Conservation (phyloP, 2,329 filamentous ascomycete genomes). For the Stachybotrys chartarum region DNA sequence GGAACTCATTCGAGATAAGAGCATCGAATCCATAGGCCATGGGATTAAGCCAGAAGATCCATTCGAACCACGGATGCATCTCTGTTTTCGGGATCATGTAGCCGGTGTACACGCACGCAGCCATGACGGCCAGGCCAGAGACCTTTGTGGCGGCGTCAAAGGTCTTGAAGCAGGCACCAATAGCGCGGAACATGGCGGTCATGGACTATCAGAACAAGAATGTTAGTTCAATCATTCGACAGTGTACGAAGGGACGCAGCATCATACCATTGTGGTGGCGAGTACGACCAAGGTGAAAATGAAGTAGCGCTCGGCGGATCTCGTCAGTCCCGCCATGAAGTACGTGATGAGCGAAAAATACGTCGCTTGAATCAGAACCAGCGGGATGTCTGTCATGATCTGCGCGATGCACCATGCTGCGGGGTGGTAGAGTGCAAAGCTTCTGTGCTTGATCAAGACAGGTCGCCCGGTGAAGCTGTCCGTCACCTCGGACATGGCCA, state of each 20-base stretch:
- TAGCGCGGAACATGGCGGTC: constrained; percentile 49
- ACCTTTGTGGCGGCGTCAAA: constrained; percentile 55
- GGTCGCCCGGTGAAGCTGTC: constrained; percentile 54
- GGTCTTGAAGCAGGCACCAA: constrained; percentile 47
- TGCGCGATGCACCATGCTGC: constrained; percentile 52
- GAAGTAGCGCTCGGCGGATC: constrained; percentile 48
- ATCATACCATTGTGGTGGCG: constrained; percentile 39
- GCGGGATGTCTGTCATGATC: constrained; percentile 45
- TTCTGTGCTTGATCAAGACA: constrained; percentile 50
- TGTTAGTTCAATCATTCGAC: no score
- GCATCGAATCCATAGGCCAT: constrained; percentile 64
- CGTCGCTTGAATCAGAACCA: constrained; percentile 51
- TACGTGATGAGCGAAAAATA: constrained; percentile 52
- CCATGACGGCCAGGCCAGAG: constrained; percentile 41
- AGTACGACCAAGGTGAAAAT: constrained; percentile 52
- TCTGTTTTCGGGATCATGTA: constrained; percentile 54
- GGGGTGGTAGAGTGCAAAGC: constrained; percentile 51
- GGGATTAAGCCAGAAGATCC: constrained; percentile 60
- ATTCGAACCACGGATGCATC: constrained; percentile 58
- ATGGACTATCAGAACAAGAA: constrained; percentile 30
- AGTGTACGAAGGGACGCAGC: no score
- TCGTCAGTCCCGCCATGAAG: constrained; percentile 54
- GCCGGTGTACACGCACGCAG: constrained; percentile 54
- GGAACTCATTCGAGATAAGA: constrained; percentile 65
- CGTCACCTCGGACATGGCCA: constrained; percentile 61